Percentiles rank a stretch among this genome's conserved stretches.
Evolutionary conservation across 495 filamentous ascomycete species (phyloP).

Genomic region (Saxispiralis lemnorum): DNA sequence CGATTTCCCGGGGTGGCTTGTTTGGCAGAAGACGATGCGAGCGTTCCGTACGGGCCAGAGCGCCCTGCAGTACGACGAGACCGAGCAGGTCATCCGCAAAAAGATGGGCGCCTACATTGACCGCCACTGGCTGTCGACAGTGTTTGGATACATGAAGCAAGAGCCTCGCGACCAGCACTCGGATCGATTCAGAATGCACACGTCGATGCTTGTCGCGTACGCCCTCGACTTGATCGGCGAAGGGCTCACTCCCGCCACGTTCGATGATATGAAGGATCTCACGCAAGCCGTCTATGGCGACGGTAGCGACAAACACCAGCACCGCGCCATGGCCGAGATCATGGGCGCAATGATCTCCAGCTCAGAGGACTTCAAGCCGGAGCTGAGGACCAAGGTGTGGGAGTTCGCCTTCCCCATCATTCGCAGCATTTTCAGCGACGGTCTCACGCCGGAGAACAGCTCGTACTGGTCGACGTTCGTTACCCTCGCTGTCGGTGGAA

Average conservation of each 20-base stretch:
- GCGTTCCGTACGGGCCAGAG: conserved; percentile 54
- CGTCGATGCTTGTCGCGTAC: conserved; percentile 67
- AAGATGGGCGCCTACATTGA: conserved; percentile 68
- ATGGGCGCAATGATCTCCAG: conserved; percentile 65
- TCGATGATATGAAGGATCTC: conserved; percentile 75
- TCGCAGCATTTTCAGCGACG: conserved; percentile 67
- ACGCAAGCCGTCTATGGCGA: conserved; percentile 62
- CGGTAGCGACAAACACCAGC: conserved; percentile 93
- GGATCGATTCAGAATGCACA: conserved; percentile 79
- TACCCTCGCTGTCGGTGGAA: conserved; percentile 64
- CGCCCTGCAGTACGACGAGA: conserved; percentile 64
- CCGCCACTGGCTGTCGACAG: conserved; percentile 68
- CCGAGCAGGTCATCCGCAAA: conserved; percentile 56
- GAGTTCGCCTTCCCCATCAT: conserved; percentile 78
- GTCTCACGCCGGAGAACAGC: conserved; percentile 83
- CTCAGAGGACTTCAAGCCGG: conserved; percentile 49
- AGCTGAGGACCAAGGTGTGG: conserved; percentile 62
- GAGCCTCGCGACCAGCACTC: conserved; percentile 70
- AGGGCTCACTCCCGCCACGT: conserved; percentile 53
- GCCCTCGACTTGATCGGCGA: conserved; percentile 73
- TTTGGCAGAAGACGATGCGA: conserved; percentile 73
- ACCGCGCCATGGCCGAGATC: conserved; percentile 89
- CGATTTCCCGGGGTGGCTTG: conserved; percentile 93
- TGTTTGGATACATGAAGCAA: conserved; percentile 88
- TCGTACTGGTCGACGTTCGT: conserved; percentile 88